Base-by-base conservation (phyloP, 2,329 filamentous ascomycete species). In the Boeremia exigua region DNA sequence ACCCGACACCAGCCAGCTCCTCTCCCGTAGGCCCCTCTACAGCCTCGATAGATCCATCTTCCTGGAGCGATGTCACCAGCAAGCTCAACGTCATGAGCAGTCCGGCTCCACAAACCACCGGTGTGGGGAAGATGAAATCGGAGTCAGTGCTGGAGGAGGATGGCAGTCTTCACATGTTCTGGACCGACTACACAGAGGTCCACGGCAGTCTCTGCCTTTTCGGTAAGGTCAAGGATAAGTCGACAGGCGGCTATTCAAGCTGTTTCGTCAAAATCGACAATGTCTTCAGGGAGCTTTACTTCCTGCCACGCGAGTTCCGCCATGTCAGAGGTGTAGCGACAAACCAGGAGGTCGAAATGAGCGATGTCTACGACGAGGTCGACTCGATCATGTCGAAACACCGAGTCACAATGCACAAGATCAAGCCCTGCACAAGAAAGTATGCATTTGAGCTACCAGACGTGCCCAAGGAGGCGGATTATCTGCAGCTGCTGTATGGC, bases 221-320 rank as follows among this genome's bases (percentile, higher is more conserved):
- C 71, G 95, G 95, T 61, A 99, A 99, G 73, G 94, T 97, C 23
- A 87, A 92, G 67, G 92, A 97, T 79, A 96, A 93, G 75, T 89
- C 87, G 67, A 91, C 86, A 1, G 87, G 85, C 47, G 81, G 82
- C 38, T 93, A 91, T 71, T 89, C 92, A 56, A 99, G 95, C 77
- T 96, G 92, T 68, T 98, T 99, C 69, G 85, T 97, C 74, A 98
- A 98, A 75, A 82, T 99, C 17, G 93, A 99, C 80, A 97, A 97
- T 65, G 90, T 99, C 56, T 77, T 96, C 49, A 86, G 95, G 56
- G 98, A 96, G 71, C 82, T 99, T 0, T 99, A 88, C 76, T 99
- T 99, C 72, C 81, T 99, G 34, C 95, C 95, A 6, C 89, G 95
- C 38, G 82, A 92, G 61, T 69, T 82, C 60, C 83, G 85, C 52